Evolutionary conservation across 2,329 filamentous ascomycete species (phyloP).

Genomic region (Thielaviopsis punctulata): DNA sequence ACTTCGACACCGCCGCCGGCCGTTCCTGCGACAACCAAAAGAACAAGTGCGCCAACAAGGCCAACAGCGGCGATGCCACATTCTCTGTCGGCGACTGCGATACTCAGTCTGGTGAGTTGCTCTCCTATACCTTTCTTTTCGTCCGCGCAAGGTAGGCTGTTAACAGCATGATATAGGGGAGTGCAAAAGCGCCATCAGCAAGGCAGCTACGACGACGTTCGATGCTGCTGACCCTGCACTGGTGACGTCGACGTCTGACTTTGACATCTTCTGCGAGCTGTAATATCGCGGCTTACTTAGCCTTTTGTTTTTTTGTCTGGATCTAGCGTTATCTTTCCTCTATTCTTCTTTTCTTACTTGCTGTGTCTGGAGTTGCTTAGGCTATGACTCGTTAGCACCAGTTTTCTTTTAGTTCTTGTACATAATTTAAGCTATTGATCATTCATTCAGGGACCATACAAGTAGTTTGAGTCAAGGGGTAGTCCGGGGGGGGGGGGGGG

Average conservation of each 20-base stretch:
- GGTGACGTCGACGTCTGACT: slow-evolving; percentile 25
- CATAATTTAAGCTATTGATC: background rate
- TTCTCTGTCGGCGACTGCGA: slow-evolving; percentile 29
- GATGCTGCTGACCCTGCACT: slow-evolving; percentile 16
- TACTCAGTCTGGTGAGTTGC: slow-evolving; percentile 25
- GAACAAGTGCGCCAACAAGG: slow-evolving; percentile 27
- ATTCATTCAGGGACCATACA: too few species aligned
- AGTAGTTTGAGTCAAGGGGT: too few species aligned
- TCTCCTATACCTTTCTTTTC: background rate
- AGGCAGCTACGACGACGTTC: slow-evolving; percentile 13
- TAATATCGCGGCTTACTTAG: slow-evolving; percentile 12
- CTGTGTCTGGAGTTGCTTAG: background rate
- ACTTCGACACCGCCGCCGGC: slow-evolving; percentile 25
- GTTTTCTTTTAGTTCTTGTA: background rate
- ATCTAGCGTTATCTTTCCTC: background rate
- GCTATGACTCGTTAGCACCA: background rate
- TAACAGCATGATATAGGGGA: slow-evolving; percentile 17
- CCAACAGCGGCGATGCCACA: slow-evolving; percentile 20
- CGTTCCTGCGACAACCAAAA: slow-evolving; percentile 32
- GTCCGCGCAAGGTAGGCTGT: background rate
- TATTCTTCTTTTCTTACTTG: background rate
- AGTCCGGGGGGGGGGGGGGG: too few species aligned
- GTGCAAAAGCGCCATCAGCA: slow-evolving; percentile 20
- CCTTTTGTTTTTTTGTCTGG: background rate
- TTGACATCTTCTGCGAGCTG: slow-evolving; percentile 30